Evolutionary conservation across 345 rosid species (phyloP).

Genomic region (Boechera stricta): DNA sequence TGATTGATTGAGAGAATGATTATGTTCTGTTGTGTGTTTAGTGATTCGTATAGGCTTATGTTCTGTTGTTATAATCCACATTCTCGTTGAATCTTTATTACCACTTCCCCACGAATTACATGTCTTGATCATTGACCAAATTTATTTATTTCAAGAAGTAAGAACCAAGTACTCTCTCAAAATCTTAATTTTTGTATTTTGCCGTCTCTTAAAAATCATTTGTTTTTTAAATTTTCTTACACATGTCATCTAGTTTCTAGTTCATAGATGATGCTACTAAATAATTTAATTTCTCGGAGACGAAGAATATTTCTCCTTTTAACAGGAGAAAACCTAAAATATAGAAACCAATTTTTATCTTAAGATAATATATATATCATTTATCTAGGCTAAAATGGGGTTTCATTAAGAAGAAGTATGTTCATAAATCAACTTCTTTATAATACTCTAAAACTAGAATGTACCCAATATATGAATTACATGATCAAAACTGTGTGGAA

Average conservation of each 20-base stretch:
- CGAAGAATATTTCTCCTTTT: not conserved
- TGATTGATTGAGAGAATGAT: no score
- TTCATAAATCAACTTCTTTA: not conserved
- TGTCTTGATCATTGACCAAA: no score
- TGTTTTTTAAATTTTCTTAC: conserved; percentile 4
- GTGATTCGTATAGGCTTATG: no score
- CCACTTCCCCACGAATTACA: no score
- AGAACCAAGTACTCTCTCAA: conserved; percentile 27
- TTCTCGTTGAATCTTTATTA: no score
- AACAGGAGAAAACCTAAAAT: not conserved
- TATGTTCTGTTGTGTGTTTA: no score
- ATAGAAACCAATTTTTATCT: not conserved
- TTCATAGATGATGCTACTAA: conserved; percentile 16
- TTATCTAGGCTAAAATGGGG: not conserved
- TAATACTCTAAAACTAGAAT: not conserved
- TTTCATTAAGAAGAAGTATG: not conserved
- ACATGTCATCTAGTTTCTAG: conserved; percentile 26
- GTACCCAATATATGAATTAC: no score
- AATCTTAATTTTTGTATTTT: not conserved
- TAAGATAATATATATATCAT: not conserved
- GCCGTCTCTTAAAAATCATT: conserved; percentile 29
- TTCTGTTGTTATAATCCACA: no score
- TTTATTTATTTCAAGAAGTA: no score
- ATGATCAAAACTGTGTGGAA: no score
- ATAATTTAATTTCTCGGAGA: conserved; percentile 8